Evolutionary conservation across 495 filamentous ascomycete genomes (phyloP).

Genomic region (Annulohypoxylon bovei): DNA sequence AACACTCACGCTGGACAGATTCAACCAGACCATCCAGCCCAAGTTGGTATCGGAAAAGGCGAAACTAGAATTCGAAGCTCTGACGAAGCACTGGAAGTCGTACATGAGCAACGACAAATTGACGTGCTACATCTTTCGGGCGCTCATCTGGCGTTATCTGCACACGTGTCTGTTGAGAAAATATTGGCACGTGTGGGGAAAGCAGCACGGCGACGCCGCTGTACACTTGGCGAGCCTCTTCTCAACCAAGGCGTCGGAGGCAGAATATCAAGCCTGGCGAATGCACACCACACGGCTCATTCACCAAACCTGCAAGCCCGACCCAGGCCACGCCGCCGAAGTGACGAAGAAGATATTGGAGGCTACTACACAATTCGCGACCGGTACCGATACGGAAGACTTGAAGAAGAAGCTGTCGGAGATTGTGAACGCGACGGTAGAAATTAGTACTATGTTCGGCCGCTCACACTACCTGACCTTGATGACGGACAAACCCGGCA

Average conservation of each 20-base stretch:
- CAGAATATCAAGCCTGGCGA: slow-evolving; percentile 32
- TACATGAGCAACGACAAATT: slow-evolving; percentile 33
- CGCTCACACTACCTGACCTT: slow-evolving; percentile 25
- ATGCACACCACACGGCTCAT: slow-evolving; percentile 37
- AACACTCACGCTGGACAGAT: slow-evolving; percentile 21
- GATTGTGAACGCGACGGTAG: slow-evolving; percentile 31
- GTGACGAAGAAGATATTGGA: slow-evolving; percentile 17
- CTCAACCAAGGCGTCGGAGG: slow-evolving; percentile 11
- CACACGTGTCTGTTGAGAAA: slow-evolving; percentile 31
- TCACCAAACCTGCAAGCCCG: slow-evolving; percentile 17
- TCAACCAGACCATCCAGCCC: slow-evolving; percentile 21
- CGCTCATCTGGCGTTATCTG: slow-evolving; percentile 45
- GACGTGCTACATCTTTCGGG: slow-evolving; percentile 40
- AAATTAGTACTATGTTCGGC: slow-evolving; percentile 33
- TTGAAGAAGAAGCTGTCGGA: slow-evolving; percentile 12
- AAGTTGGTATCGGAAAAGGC: slow-evolving; percentile 26
- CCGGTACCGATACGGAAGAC: slow-evolving; percentile 4
- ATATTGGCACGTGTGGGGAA: slow-evolving; percentile 41
- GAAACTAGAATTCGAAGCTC: slow-evolving; percentile 30
- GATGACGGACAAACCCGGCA: slow-evolving; percentile 41
- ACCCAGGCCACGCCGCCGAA: slow-evolving; percentile 19
- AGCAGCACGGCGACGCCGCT: slow-evolving; percentile 25
- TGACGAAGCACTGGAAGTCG: slow-evolving; percentile 41
- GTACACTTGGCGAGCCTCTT: slow-evolving; percentile 17
- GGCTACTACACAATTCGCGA: slow-evolving; percentile 18